Conservation (phyloP, 345 rosid species). For the Odontarrhena argentea region DNA sequence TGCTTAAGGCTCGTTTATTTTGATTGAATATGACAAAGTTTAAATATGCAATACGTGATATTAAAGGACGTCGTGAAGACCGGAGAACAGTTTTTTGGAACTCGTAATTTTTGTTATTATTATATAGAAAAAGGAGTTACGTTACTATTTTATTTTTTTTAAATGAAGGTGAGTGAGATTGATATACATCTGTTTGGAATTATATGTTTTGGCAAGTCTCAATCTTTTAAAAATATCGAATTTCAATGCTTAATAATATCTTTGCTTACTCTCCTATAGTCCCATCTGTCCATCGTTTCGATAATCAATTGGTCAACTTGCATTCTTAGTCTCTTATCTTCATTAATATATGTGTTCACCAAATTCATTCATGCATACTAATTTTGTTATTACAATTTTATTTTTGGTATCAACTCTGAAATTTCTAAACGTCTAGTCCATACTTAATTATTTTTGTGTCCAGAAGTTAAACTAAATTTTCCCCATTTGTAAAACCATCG, state of each 20-base stretch:
- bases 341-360: background rate
- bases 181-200: slow-evolving; percentile 34
- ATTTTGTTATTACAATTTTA: background rate
- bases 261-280: background rate
- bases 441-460: too few relatives aligned
- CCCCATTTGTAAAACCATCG: too few relatives aligned
- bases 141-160: background rate
- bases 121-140: background rate
- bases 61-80: slow-evolving; percentile 29
- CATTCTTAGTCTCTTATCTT: slow-evolving; percentile 20
- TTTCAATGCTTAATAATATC: slow-evolving; percentile 17
- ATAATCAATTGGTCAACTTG: slow-evolving; percentile 37
- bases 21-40: too few relatives aligned
- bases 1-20: too few relatives aligned
- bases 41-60: slow-evolving; percentile 5
- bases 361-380: background rate
- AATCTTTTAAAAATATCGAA: slow-evolving; percentile 25
- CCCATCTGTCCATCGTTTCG: slow-evolving; percentile 19
- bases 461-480: too few relatives aligned
- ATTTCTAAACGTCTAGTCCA: too few relatives aligned
- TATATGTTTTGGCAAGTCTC: slow-evolving; percentile 34
- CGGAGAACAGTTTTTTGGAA: slow-evolving; percentile 32
- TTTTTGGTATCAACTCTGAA: too few relatives aligned
- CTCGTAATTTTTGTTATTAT: slow-evolving; percentile 11
- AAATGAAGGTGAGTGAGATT: slow-evolving; percentile 31